Percentiles rank a stretch among this genome's conserved stretches.
Conservation (phyloP, 1,284 basidiomycete genomes). For the Amylostereum areolatum region DNA sequence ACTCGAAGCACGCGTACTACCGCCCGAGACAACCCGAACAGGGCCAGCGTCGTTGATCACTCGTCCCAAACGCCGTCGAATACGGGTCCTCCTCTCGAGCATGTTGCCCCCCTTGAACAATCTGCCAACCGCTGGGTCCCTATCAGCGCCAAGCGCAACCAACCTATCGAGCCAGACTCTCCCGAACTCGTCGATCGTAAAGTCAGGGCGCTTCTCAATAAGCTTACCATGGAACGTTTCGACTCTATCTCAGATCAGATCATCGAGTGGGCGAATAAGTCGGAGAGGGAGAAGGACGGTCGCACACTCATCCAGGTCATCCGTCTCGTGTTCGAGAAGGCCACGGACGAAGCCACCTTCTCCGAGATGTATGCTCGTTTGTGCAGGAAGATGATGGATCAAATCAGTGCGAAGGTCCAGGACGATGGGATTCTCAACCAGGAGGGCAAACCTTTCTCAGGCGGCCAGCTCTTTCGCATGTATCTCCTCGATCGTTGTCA, state of each 20-base stretch:
- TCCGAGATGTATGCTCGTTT: constrained; percentile 96
- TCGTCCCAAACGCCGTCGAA: no score
- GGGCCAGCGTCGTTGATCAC: no score
- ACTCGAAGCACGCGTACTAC: no score
- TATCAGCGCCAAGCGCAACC: constrained; percentile 56
- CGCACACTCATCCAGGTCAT: constrained; percentile 94
- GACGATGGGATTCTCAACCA: constrained; percentile 77
- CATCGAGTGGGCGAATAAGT: constrained; percentile 92
- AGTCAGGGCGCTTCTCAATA: constrained; percentile 92
- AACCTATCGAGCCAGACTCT: constrained; percentile 67
- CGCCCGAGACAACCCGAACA: no score
- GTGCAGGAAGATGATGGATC: constrained; percentile 91
- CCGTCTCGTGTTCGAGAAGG: constrained; percentile 94
- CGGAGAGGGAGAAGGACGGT: constrained; percentile 87
- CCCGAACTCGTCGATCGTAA: constrained; percentile 88
- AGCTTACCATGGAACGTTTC: constrained; percentile 96
- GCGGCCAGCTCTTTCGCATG: constrained; percentile 92
- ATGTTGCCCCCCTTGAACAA: no score
- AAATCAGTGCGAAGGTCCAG: constrained; percentile 79
- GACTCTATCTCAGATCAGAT: constrained; percentile 93
- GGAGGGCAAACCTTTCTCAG: constrained; percentile 82
- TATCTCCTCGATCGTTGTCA: constrained; percentile 91
- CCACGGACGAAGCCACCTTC: constrained; percentile 92
- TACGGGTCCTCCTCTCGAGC: no score
- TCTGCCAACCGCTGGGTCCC: no score